Base-by-base conservation (phyloP, 495 filamentous ascomycete species). In the Halenospora varia region DNA sequence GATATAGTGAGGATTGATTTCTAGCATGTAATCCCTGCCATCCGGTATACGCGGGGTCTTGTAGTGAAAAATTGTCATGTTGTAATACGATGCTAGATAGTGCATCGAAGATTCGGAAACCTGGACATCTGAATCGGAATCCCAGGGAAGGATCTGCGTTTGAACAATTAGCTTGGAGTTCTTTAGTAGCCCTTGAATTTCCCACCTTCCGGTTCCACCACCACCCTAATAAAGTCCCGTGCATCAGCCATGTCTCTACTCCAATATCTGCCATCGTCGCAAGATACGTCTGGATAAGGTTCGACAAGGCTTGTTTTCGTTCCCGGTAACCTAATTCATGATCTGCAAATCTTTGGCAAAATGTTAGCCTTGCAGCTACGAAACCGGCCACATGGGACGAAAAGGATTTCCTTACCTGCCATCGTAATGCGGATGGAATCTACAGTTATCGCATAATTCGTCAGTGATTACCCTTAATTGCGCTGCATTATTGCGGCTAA, bases 131-230 rank as follows among this genome's bases (percentile, higher is more conserved):
- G 92, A 76, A 68, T 93, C 89, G 75, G 83, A 88, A 67, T 95
- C 90, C 89, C 89, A 92, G n/a, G 89, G 89, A 59, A 93, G 81
- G 64, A 90, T 80, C 72, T 63, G 18, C 10, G 10, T 25, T 15
- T 17, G 18, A n/a, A 13, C 3, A 3, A 6, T 24, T 10, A 13
- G 10, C 19, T 24, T 2, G 25, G 20, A 46, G 4, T n/a, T 10
- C 10, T 8, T 8, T 8, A 6, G 3, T 3, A 24, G n/a, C n/a
- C 3, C 19, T 9, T 8, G 20, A 10, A 9, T 8, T 24, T 59
- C 91, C 77, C 63, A 90, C 80, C 70, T 83, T 82, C 22, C 84
- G 86, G 67, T 90, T 92, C 90, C 90, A 96, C 88, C 89, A 94
- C 90, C 90, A 96, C 4, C 90, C 90, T 48, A 96, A 73, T 48